Evolutionary conservation across 148 eudicot genomes (phyloP), one percentile per base, ranked within the genome.

Genomic region (Camellia japonica): DNA sequence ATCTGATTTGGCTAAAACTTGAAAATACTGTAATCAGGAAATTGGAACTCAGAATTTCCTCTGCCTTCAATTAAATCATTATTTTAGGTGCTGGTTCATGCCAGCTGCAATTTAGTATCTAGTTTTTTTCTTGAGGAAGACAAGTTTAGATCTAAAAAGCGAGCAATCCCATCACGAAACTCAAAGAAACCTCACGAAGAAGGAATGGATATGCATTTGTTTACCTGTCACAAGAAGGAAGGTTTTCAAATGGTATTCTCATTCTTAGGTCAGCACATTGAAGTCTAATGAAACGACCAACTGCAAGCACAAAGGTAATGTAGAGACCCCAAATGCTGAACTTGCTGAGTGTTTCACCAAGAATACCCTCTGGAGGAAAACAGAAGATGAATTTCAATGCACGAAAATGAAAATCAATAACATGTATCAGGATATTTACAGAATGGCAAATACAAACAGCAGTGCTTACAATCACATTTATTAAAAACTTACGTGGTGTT

Each of bases 251-350:
- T 3, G 85, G 85, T 2, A 82, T 82, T 74, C 81, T 82, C 85
- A 82, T 82, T 74, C 85, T 75, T 12, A 82, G 66, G 72, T 82
- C 85, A 42, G 85, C 78, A 58, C 85, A 82, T 47, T 82, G 85
- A 73, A 82, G 85, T 52, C 85, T 78, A 19, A 82, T 82, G 74
- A 82, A 82, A 30, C 85, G 81, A 73, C 85, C 85, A 43, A 82
- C 85, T 58, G 85, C 85, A 15, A 82, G 71, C 62, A 82, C 85
- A 74, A 82, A 82, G n/a, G 85, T 82, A 46, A 82, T 78, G 71
- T 82, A 82, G 30, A 82, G 85, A 30, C 85, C 78, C 85, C 85
- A 82, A 68, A 82, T 82, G 78, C 81, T 82, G 81, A 82, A 82
- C 42, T 82, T 82, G 81, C 79, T 82, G 55, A 82, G 74, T 8